Base-by-base conservation (phyloP, 2,329 filamentous ascomycete genomes). In the Stachybotrys chartarum region DNA sequence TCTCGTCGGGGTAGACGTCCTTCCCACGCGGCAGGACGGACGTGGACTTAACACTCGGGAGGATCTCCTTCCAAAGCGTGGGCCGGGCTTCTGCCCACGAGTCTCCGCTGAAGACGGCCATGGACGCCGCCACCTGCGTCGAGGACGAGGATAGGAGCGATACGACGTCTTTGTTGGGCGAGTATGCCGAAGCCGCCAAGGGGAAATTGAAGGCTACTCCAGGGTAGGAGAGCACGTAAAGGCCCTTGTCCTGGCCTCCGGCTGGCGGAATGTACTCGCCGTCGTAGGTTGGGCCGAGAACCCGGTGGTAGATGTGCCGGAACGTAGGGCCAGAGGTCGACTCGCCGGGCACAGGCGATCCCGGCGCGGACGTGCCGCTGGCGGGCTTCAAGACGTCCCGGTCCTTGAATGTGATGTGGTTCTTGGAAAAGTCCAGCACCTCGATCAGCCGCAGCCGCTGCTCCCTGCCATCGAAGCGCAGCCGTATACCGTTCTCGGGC, bases 141-240 rank as follows among this genome's bases (percentile, higher is more conserved):
- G 86, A 84, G 0, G 88, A 83, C 0, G 91, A 90, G 0, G 91
- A 91, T 16, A 97, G 80, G 44, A 97, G 75, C 1, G 90, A 87
- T 32, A 97, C 91, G 59, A 96, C 91, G 66, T 97, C 92, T 65
- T 85, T 86, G 52, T 77, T 73, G 1, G 86, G 81, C 4, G 88
- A 90, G 78, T 91, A 97, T 24, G 85, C 83, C 1, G 87, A 85
- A 56, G 82, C 76, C 52, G 86, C 80, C 32, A 97, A 77, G 1
- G 90, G 85, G 61, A 99, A 99, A 44, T 88, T 92, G 68, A 97
- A 97, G 0, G 93, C 91, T 32, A 99, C 85, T 0, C 94, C 94
- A 1, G 93, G 92, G 72, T 97, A 99, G 1, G 93, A 97, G 39
- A 99, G 77, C 39, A 96, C 85, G 67, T 97, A 99, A 24, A 84